Evolutionary conservation across 768 basidiomycete genomes (phyloP), one percentile per base, ranked within the genome.

Genomic region (Mrakia blollopis): DNA sequence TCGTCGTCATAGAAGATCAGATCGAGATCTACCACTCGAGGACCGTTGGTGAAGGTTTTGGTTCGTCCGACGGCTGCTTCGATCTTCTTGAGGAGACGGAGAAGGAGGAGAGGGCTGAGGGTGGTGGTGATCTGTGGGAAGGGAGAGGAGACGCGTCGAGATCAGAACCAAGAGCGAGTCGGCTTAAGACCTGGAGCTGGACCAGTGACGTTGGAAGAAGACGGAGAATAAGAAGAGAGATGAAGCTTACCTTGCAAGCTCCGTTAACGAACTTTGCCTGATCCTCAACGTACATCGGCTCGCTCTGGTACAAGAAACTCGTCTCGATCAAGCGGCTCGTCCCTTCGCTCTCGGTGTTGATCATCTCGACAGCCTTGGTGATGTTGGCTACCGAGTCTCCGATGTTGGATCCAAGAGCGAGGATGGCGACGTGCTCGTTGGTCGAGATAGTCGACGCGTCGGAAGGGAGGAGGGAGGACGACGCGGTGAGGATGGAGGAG

Each of bases 211-310:
- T n/a, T n/a, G n/a, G 44, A 44, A 2, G 44, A 44, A 44, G 44
- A 57, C 18, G n/a, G 57, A 57, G 25, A 57, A n/a, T 9, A 5
- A 28, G 57, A 54, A 65, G 72, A 21, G 30, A 39, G 73, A 10
- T 18, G 67, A 47, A 1, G 77, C 92, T 76, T 78, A 96, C 95
- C 83, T 93, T 85, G 78, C 93, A 91, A n/a, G 92, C 92, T 79
- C 92, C 91, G 81, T 98, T 99, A 77, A 91, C 87, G 84, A 98
- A 98, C 50, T 86, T 85, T 18, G 90, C 91, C 82, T 99, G 97
- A 76, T 97, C 91, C 16, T 88, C 88, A 61, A 96, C 91, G 82
- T 99, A 98, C 97, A 99, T 98, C 0, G 97, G 93, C 16, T 90
- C 87, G 28, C 91, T 94, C 84, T 98, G 91, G 82, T 98, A 98